Conservation (phyloP, 768 basidiomycete genomes). For the Mycena polygramma region DNA sequence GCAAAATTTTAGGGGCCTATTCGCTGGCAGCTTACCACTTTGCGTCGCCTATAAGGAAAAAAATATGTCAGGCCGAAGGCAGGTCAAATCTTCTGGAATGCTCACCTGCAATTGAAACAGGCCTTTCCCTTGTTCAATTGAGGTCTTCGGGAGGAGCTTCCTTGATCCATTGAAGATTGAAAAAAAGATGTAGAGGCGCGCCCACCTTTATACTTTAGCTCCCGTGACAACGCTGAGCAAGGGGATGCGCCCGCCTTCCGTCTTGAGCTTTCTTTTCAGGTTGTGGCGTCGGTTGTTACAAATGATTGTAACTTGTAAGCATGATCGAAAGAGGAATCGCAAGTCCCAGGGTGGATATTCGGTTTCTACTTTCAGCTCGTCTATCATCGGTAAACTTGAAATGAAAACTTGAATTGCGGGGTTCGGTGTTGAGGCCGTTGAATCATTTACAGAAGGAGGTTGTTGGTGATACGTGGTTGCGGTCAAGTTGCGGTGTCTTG, state of each 20-base stretch:
- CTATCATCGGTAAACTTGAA: neutral
- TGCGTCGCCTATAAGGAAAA: conserved; percentile 19
- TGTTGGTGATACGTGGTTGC: too few species aligned
- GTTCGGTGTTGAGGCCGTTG: neutral
- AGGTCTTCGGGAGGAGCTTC: neutral
- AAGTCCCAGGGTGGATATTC: conserved; percentile 10
- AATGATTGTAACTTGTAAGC: conserved; percentile 8
- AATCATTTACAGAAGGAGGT: too few species aligned
- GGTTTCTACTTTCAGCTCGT: neutral
- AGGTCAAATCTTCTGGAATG: neutral
- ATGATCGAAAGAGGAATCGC: conserved; percentile 4
- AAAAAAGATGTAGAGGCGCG: neutral
- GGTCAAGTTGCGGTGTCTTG: too few species aligned
- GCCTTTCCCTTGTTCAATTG: conserved; percentile 29
- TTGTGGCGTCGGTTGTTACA: neutral
- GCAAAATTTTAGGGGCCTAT: neutral
- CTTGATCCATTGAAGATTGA: conserved; percentile 14
- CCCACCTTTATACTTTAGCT: conserved; percentile 18
- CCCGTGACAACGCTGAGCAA: conserved; percentile 25
- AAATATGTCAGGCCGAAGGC: neutral
- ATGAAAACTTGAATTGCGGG: neutral
- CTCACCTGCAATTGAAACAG: conserved; percentile 31
- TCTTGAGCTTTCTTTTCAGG: conserved; percentile 6
- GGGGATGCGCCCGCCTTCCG: neutral
- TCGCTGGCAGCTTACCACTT: conserved; percentile 22